These are phyloP conservation scores for Globisporangium paddicum DNA, from an alignment of 352 stramenopile genomes.

Conservation along the genomic window DNA sequence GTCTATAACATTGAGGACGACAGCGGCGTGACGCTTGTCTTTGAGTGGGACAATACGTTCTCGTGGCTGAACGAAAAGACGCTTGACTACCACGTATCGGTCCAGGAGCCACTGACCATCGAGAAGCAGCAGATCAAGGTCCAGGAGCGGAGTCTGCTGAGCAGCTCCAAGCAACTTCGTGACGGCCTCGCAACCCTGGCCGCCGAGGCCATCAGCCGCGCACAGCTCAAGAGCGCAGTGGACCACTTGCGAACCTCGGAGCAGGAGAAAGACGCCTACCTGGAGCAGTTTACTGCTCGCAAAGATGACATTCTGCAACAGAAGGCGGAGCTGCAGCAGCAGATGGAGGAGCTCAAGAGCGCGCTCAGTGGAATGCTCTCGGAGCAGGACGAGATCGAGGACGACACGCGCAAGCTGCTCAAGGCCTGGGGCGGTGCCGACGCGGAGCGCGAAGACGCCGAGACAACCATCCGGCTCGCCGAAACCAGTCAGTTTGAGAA, in stretches of 20 bases:
- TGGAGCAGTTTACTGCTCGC: slow-evolving; percentile 22
- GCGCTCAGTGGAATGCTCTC: slow-evolving; percentile 29
- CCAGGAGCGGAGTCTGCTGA: slow-evolving; percentile 24
- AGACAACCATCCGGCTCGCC: slow-evolving; percentile 63
- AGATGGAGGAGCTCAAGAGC: slow-evolving; percentile 57
- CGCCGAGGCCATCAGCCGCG: slow-evolving; percentile 26
- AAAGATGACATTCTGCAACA: slow-evolving; percentile 29
- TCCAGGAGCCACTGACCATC: slow-evolving; percentile 49
- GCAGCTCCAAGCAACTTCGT: slow-evolving; percentile 19
- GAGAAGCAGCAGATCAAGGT: slow-evolving; percentile 31
- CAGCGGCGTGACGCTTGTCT: slow-evolving; percentile 41
- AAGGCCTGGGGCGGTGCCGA: slow-evolving; percentile 33
- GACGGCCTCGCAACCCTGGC: slow-evolving; percentile 31
- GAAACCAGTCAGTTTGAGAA: slow-evolving; percentile 33
- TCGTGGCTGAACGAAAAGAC: slow-evolving; percentile 86
- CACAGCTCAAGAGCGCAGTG: slow-evolving; percentile 28
- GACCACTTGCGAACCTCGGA: slow-evolving; percentile 32
- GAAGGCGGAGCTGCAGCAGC: slow-evolving; percentile 39
- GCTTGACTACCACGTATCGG: slow-evolving; percentile 76
- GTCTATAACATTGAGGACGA: slow-evolving; percentile 36
- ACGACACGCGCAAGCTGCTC: slow-evolving; percentile 24
- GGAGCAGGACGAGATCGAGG: slow-evolving; percentile 53
- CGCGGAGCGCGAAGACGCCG: slow-evolving; percentile 54
- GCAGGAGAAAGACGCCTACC: slow-evolving; percentile 28
- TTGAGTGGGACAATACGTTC: slow-evolving; percentile 82